These are phyloP conservation scores for Pythium folliculosum DNA, from an alignment of 352 stramenopile species.

Conservation along the genomic window DNA sequence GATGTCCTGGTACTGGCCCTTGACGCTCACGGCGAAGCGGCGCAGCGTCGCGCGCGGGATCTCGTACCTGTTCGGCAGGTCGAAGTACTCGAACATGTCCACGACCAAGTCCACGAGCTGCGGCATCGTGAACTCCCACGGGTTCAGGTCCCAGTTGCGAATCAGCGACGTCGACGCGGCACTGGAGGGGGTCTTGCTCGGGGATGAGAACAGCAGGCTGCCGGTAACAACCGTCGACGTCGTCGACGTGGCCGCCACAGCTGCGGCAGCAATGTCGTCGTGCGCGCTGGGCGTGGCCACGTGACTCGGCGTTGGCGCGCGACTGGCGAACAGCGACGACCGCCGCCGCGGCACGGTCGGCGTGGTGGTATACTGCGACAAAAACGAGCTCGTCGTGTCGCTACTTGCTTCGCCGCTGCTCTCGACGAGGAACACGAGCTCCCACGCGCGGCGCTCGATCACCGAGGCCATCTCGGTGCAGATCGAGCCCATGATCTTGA, in stretches of 20 bases:
- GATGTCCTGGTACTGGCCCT: slow-evolving; percentile 76
- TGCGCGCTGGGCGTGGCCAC: background rate
- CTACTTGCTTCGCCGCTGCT: slow-evolving; percentile 44
- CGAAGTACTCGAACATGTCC: slow-evolving; percentile 74
- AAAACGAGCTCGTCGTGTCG: slow-evolving; percentile 51
- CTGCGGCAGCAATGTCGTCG: background rate
- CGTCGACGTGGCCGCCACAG: too few relatives aligned
- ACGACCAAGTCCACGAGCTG: slow-evolving; percentile 69
- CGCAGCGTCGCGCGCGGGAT: slow-evolving; percentile 59
- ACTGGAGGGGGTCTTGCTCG: slow-evolving; percentile 19
- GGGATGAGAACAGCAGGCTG: slow-evolving; percentile 15
- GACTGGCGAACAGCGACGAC: slow-evolving; percentile 29
- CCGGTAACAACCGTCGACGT: background rate
- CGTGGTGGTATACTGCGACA: slow-evolving; percentile 74
- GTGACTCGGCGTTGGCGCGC: slow-evolving; percentile 22
- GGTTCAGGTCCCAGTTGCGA: slow-evolving; percentile 56
- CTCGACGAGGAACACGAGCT: slow-evolving; percentile 69
- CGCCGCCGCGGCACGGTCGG: slow-evolving; percentile 36
- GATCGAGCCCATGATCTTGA: slow-evolving; percentile 68
- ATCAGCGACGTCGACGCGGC: slow-evolving; percentile 27
- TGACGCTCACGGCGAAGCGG: slow-evolving; percentile 67
- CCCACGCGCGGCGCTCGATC: slow-evolving; percentile 68
- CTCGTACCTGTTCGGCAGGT: slow-evolving; percentile 61
- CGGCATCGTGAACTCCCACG: slow-evolving; percentile 57
- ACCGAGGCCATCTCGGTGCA: slow-evolving; percentile 61